Percentiles rank a stretch among this genome's conserved stretches.
Evolutionary conservation across 116 monocot genomes (phyloP).

Genomic region (Dioscorea cayenensis): DNA sequence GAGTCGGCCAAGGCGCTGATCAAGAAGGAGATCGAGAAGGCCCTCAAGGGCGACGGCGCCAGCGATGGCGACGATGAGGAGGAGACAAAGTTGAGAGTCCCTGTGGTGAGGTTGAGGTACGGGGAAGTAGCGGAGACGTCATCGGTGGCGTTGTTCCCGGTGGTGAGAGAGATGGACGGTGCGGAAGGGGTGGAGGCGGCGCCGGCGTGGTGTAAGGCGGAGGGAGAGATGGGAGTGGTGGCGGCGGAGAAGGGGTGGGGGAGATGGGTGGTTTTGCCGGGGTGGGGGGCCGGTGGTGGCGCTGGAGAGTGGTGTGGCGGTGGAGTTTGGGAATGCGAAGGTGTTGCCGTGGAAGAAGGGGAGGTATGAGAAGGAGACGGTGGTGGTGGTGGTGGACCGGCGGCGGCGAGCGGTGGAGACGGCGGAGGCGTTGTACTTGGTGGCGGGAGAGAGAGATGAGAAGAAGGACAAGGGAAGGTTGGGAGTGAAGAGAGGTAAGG

Average conservation of each 20-base stretch:
- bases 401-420: conserved; percentile 32
- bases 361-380: conserved; percentile 32
- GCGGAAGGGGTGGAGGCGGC: conserved; percentile 25
- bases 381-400: conserved; percentile 69
- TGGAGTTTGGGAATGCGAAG: conserved; percentile 33
- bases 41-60: neutral
- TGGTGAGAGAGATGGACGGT: conserved; percentile 38
- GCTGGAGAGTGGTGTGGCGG: conserved; percentile 40
- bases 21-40: conserved; percentile 35
- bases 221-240: conserved; percentile 67
- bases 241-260: conserved; percentile 62
- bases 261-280: conserved; percentile 79
- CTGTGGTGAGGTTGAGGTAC: conserved; percentile 72
- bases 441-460: conserved; percentile 11
- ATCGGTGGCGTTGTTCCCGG: conserved; percentile 63
- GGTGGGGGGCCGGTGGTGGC: conserved; percentile 59
- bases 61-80: conserved; percentile 11
- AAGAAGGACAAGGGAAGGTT: conserved; percentile 20
- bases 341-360: conserved; percentile 50
- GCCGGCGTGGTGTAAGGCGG: conserved; percentile 31
- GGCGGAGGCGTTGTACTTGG: conserved; percentile 45
- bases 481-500: conserved; percentile 66
- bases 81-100: conserved; percentile 14
- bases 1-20: conserved; percentile 39
- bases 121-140: conserved; percentile 84